These are phyloP conservation scores for Phytophthora fragariaefolia DNA, from an alignment of 352 stramenopile species.

Conservation along the genomic window DNA sequence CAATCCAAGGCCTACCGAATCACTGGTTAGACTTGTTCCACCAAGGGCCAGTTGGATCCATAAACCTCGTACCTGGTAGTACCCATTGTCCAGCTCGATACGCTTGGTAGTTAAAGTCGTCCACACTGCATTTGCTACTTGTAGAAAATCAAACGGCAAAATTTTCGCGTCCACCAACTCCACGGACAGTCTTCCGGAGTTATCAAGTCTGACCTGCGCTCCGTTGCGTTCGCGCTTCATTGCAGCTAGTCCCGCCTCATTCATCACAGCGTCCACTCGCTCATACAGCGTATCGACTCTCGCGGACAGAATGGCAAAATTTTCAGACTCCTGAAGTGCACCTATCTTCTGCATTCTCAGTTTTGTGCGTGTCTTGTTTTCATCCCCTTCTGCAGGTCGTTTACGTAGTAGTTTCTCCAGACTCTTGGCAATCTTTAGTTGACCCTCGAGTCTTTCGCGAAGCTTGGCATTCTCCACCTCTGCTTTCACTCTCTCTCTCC, in stretches of 20 bases:
- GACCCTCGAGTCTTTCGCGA: conserved; percentile 26
- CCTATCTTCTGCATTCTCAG: conserved; percentile 4
- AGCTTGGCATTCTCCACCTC: conserved; percentile 43
- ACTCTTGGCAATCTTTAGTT: conserved; percentile 37
- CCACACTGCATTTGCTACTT: conserved; percentile 20
- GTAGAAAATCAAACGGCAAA: conserved; percentile 23
- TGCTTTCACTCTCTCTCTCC: conserved; percentile 19
- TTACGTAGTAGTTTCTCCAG: conserved; percentile 42
- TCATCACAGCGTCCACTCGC: conserved; percentile 25
- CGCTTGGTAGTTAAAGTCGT: conserved; percentile 5
- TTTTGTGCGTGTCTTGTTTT: not conserved
- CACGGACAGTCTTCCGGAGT: conserved; percentile 15
- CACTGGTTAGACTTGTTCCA: too few relatives aligned
- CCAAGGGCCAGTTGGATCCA: too few relatives aligned
- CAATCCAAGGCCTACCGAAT: conserved; percentile 26
- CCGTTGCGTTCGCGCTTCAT: conserved; percentile 17
- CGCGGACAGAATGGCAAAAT: conserved; percentile 10
- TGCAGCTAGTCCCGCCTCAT: conserved; percentile 12
- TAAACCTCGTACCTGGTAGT: conserved; percentile 26
- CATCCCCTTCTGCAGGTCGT: conserved; percentile 14
- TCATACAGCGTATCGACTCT: conserved; percentile 20
- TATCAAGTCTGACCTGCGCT: conserved; percentile 27
- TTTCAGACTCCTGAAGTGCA: not conserved
- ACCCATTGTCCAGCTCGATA: conserved; percentile 23
- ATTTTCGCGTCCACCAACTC: conserved; percentile 30